Conservation (phyloP, 2,329 filamentous ascomycete genomes). For the Zarea fungicola region DNA sequence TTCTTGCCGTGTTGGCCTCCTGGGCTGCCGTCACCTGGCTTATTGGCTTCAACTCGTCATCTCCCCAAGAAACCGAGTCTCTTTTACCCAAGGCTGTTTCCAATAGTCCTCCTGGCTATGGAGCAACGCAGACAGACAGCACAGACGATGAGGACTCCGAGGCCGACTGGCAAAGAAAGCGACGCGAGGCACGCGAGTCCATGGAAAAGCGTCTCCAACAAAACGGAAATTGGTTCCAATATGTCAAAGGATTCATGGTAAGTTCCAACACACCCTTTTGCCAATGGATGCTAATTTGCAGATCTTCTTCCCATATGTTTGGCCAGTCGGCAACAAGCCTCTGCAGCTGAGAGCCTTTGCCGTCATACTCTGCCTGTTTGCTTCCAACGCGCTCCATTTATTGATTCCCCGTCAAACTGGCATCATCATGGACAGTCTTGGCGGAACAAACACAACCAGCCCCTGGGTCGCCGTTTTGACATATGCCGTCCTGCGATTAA, state of each 20-base stretch:
- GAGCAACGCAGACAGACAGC: slow-evolving; percentile 31
- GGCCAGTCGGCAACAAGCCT: slow-evolving; percentile 61
- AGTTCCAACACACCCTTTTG: slow-evolving; percentile 15
- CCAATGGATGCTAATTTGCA: slow-evolving; percentile 23
- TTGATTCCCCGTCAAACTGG: slow-evolving; percentile 78
- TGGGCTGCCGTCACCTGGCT: no score
- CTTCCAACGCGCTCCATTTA: slow-evolving; percentile 67
- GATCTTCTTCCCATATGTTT: slow-evolving; percentile 74
- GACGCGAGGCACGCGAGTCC: slow-evolving; percentile 50
- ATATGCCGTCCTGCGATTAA: slow-evolving; percentile 47
- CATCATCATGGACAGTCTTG: slow-evolving; percentile 67
- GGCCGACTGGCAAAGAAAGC: slow-evolving; percentile 48
- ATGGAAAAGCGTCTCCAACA: slow-evolving; percentile 66
- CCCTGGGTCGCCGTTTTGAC: slow-evolving; percentile 49
- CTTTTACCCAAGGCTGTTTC: slow-evolving; percentile 12
- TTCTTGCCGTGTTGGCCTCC: not conserved
- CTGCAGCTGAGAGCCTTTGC: slow-evolving; percentile 65
- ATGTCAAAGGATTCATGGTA: slow-evolving; percentile 66
- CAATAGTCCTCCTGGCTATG: slow-evolving; percentile 6
- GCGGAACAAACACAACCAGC: slow-evolving; percentile 40
- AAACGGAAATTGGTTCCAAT: slow-evolving; percentile 71
- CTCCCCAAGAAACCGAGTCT: slow-evolving; percentile 10
- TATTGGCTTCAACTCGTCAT: no score
- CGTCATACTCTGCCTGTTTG: slow-evolving; percentile 63
- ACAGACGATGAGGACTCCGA: slow-evolving; percentile 38